Evolutionary conservation across 2,329 filamentous ascomycete genomes (phyloP).

Genomic region (Bretziella fagacearum): DNA sequence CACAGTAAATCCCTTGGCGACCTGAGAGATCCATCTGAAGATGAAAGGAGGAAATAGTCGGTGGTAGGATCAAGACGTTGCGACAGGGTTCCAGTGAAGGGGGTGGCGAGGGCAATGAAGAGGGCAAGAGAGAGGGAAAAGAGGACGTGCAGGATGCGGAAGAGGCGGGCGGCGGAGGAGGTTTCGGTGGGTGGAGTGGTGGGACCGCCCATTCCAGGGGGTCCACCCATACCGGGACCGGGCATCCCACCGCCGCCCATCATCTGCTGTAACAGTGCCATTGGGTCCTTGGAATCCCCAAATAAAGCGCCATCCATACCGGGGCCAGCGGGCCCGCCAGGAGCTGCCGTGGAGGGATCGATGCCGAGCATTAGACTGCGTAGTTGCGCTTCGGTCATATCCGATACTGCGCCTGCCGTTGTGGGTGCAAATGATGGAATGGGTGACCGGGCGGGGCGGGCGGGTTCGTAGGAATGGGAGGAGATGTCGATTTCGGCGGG

Average conservation of each 20-base stretch:
- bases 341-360: slow-evolving; percentile 26
- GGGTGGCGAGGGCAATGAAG: slow-evolving; percentile 51
- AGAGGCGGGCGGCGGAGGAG: slow-evolving; percentile 36
- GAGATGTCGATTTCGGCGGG: slow-evolving; percentile 68
- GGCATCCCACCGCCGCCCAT: slow-evolving; percentile 29
- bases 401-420: slow-evolving; percentile 19
- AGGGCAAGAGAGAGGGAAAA: slow-evolving; percentile 53
- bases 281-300: slow-evolving; percentile 14
- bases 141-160: slow-evolving; percentile 57
- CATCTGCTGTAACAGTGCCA: slow-evolving; percentile 58
- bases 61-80: slow-evolving; percentile 31
- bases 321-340: slow-evolving; percentile 17
- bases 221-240: slow-evolving; percentile 14
- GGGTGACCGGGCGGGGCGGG: slow-evolving; percentile 14
- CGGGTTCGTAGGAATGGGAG: slow-evolving; percentile 49
- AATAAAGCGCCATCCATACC: background rate
- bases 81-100: slow-evolving; percentile 49
- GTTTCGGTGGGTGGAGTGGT: slow-evolving; percentile 19
- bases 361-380: slow-evolving; percentile 48
- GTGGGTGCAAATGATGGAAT: slow-evolving; percentile 21
- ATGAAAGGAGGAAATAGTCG: slow-evolving; percentile 18
- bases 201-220: slow-evolving; percentile 26
- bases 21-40: background rate
- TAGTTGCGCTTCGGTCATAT: slow-evolving; percentile 40
- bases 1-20: slow-evolving; percentile 44